Base-by-base conservation (phyloP, 768 basidiomycete species). In the Kwoniella dejecticola region DNA sequence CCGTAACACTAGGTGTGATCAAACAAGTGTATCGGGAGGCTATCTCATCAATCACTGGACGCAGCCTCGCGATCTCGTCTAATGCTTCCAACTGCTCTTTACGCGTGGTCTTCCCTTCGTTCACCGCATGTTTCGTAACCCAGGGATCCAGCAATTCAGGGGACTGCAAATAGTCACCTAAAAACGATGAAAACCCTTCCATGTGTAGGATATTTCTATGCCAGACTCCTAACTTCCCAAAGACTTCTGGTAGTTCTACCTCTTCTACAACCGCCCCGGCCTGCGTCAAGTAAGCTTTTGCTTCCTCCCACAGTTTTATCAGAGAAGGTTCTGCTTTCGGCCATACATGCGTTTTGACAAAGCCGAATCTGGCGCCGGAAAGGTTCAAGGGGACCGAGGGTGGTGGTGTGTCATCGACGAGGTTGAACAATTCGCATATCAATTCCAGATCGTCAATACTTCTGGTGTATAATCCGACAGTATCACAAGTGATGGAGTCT, bases 401-500 rank as follows among this genome's bases (percentile, higher is more conserved):
- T 30, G 62, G 62, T 13, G 62, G 24, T 1, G 24, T 31, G 38
- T 63, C 62, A 40, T 63, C 62, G 6, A 49, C 21, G 21, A 63
- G 62, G 1, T 48, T 46, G 55, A 63, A 63, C 6, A 57, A 21
- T 13, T 57, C 62, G 17, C 45, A 44, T 8, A 63, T 48, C 13
- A 63, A 26, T 19, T 57, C 62, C 15, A 63, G 30, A 31, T 63
- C 62, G 3, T 41, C 54, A 6, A 57, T 42, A 23, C 54, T 56
- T 19, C 62, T 33, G 13, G 62, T 23, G 23, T 57, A 57, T 2
- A 63, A 47, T 1, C 62, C 62, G 17, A 63, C 41, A 11, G 62
- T 63, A 26, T 63, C 62, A 29, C 62, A 63, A 3, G 62, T 57
- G 46, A 63, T 47, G 2, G 62, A 63, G 47, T 63, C 62, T 63